Base-by-base conservation (phyloP, 2,329 filamentous ascomycete genomes). In the Paraconiothyrium sp. region DNA sequence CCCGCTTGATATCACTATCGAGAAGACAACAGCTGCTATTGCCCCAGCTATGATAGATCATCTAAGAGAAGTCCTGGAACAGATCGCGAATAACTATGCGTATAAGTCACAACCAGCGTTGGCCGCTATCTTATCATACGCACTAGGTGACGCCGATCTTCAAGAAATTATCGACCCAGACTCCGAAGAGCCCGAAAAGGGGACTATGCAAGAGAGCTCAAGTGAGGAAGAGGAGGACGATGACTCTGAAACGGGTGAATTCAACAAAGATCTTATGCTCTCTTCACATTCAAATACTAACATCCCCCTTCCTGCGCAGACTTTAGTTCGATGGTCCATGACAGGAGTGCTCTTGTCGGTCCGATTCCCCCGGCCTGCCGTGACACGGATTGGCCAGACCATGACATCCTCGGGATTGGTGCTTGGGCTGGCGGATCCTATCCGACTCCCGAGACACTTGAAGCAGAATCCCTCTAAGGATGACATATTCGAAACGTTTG, bases 181-280 rank as follows among this genome's bases (percentile, higher is more conserved):
- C 30, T 32, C 46, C 4, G 47, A 52, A 14, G 75, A 75, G 50
- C 41, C 65, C 5, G 34, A 3, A 20, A 70, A 72, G 32, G 41
- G 81, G 78, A 65, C 66, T 22, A 39, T 72, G 34, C 67, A 66
- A 8, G 73, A 65, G 66, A 94, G 92, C 67, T 97, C 93, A 3
- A 96, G 92, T 70, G 90, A 93, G 64, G 90, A 93, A 62, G 92
- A 94, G 66, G 92, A 94, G 51, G 80, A 79, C 60, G 90, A 92
- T 61, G 91, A 93, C 66, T 92, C 92, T 52, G 79, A 76, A 66
- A 79, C 81, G 37, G 72, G 74, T 47, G 73, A 74, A 49, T 73
- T 72, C 24, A 76, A 73, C 32, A 81, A 84, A 60, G 84, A 85
- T 59, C 76, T 84, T 22, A 81, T 87, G 64, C 82, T 83, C 50